These are phyloP conservation scores for Aspergillus egyptiacus DNA, from an alignment of 495 filamentous ascomycete species.

Conservation along the genomic window DNA sequence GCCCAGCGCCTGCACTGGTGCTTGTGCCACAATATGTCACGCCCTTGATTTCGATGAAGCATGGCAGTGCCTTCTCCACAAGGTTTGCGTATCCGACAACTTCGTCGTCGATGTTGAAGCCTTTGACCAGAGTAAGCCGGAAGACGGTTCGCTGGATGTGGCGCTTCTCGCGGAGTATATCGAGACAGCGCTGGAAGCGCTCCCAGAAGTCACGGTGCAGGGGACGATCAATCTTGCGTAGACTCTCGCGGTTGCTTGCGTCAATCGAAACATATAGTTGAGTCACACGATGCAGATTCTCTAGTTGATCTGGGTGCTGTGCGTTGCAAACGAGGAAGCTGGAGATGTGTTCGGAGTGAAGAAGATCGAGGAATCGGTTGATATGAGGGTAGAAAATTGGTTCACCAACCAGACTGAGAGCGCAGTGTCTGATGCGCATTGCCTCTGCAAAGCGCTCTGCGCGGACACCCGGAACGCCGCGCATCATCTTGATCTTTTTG, in stretches of 20 bases:
- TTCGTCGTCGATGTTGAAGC: constrained; percentile 94
- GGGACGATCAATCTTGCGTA: constrained; percentile 82
- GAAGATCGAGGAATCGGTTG: constrained; percentile 76
- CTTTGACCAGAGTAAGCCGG: constrained; percentile 89
- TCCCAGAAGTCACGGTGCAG: constrained; percentile 97
- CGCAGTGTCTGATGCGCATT: constrained; percentile 88
- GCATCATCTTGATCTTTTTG: constrained; percentile 95
- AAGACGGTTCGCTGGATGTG: constrained; percentile 87
- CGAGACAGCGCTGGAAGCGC: constrained; percentile 82
- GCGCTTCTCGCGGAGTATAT: constrained; percentile 77
- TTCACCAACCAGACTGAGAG: constrained; percentile 84
- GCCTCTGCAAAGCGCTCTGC: constrained; percentile 89
- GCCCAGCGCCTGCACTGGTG: constrained; percentile 67
- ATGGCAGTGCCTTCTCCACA: constrained; percentile 74
- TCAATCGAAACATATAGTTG: constrained; percentile 96
- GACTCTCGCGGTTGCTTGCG: constrained; percentile 80
- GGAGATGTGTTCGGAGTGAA: constrained; percentile 81
- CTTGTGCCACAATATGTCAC: constrained; percentile 95
- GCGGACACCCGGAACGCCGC: constrained; percentile 84
- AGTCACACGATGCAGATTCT: constrained; percentile 72
- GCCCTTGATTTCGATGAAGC: constrained; percentile 92
- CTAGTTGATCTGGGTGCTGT: constrained; percentile 91
- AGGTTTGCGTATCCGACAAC: constrained; percentile 85
- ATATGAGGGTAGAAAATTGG: constrained; percentile 98
- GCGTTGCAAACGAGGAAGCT: constrained; percentile 97